Percentiles rank a stretch among this genome's conserved stretches.
Evolutionary conservation across 495 filamentous ascomycete species (phyloP).

Genomic region (Patellaria atrata): DNA sequence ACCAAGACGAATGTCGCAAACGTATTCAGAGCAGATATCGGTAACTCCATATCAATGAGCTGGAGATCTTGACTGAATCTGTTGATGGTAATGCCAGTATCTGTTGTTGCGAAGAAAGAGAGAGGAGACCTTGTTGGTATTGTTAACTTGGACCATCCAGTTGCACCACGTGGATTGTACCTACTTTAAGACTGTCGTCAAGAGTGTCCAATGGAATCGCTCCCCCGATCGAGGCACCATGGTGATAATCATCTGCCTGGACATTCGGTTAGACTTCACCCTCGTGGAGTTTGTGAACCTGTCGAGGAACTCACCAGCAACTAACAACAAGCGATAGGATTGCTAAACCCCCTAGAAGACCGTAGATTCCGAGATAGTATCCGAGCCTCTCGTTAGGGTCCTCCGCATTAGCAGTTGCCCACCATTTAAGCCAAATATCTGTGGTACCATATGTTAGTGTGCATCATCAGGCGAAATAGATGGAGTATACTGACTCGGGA

Average conservation of each 20-base stretch:
- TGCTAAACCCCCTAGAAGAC: slow-evolving; percentile 31
- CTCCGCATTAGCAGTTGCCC: slow-evolving; percentile 34
- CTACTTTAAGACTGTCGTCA: slow-evolving; percentile 35
- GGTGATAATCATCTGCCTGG: slow-evolving; percentile 35
- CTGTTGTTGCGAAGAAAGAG: slow-evolving; percentile 29
- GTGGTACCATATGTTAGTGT: neutral
- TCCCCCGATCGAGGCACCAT: slow-evolving; percentile 40
- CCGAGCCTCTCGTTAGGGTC: slow-evolving; percentile 23
- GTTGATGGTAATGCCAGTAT: slow-evolving; percentile 31
- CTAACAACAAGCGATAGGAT: slow-evolving; percentile 32
- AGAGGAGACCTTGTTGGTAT: slow-evolving; percentile 12
- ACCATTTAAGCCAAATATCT: slow-evolving; percentile 43
- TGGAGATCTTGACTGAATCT: slow-evolving; percentile 34
- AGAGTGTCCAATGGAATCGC: slow-evolving; percentile 34
- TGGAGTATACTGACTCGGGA: slow-evolving; percentile 13
- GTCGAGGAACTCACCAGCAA: slow-evolving; percentile 27
- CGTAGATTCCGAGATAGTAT: slow-evolving; percentile 43
- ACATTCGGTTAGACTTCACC: neutral
- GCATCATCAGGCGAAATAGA: neutral
- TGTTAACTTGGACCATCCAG: neutral
- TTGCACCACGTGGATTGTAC: neutral
- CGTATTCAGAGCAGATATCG: slow-evolving; percentile 32
- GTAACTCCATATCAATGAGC: slow-evolving; percentile 31
- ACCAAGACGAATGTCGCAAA: slow-evolving; percentile 33
- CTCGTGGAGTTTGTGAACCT: slow-evolving; percentile 6